phyloP scores from a whole-genome alignment of 1,139 yeast genomes.

The Taiozyma sp. region DNA sequence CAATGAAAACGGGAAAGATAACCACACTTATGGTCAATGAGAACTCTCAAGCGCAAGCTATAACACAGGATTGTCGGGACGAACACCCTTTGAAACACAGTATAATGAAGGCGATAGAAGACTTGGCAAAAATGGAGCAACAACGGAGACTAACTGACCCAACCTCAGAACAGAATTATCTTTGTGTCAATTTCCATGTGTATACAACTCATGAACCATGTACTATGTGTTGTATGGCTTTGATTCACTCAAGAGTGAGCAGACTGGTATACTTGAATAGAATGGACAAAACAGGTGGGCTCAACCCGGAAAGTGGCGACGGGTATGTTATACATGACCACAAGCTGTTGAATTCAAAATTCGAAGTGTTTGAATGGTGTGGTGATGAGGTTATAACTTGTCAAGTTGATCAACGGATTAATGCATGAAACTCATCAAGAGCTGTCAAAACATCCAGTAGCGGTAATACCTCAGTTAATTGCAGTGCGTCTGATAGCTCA shows the following conservation, averaged over 20 bases:
- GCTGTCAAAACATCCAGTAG: not conserved
- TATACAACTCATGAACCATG: conserved; percentile 96
- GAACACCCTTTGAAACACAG: conserved; percentile 61
- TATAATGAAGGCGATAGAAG: conserved; percentile 63
- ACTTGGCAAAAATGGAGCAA: conserved; percentile 16
- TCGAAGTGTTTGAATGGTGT: conserved; percentile 69
- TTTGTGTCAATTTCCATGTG: conserved; percentile 72
- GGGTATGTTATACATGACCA: conserved; percentile 72
- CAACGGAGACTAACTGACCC: conserved; percentile 11
- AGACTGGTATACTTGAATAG: conserved; percentile 56
- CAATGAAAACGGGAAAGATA: conserved; percentile 30
- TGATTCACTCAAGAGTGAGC: conserved; percentile 81
- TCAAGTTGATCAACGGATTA: conserved; percentile 20
- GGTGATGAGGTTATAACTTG: conserved; percentile 26
- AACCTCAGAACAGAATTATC: conserved; percentile 35
- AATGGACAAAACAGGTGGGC: conserved; percentile 45
- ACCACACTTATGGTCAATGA: conserved; percentile 49
- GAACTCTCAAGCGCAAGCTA: conserved; percentile 30
- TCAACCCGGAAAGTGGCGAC: conserved; percentile 53
- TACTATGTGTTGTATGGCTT: conserved; percentile 95
- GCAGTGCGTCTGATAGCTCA: conserved; percentile 1
- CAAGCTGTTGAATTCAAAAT: conserved; percentile 70
- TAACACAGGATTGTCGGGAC: conserved; percentile 34
- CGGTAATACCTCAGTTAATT: not conserved
- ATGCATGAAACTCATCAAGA: conserved; percentile 8